These are phyloP conservation scores for Thalassia testudinum DNA, from an alignment of 116 monocot species.

Conservation along the genomic window DNA sequence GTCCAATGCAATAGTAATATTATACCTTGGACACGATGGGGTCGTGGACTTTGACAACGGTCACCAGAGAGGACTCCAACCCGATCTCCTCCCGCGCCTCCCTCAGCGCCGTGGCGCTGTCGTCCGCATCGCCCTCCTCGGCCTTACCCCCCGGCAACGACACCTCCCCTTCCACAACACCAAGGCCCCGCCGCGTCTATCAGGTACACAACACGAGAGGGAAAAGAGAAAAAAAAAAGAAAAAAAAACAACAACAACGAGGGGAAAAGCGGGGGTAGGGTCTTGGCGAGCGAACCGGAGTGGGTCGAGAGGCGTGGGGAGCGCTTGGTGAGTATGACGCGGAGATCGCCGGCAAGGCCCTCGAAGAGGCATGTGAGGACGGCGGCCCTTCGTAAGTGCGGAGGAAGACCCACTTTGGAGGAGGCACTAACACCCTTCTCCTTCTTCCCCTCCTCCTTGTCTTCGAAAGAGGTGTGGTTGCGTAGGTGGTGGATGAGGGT, in stretches of 20 bases:
- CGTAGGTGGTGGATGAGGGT: constrained; percentile 4
- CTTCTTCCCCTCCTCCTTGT: constrained; percentile 46
- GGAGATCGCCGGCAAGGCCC: constrained; percentile 37
- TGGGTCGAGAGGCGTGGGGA: constrained; percentile 79
- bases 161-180: constrained; percentile 59
- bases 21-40: constrained; percentile 85
- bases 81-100: constrained; percentile 96
- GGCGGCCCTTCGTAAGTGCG: constrained; percentile 23
- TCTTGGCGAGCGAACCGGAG: constrained; percentile 28
- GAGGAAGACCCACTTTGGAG: constrained; percentile 35
- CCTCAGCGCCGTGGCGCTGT: constrained; percentile 54
- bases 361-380: constrained; percentile 92
- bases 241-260: too few relatives aligned
- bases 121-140: constrained; percentile 73
- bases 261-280: background rate
- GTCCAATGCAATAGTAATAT: too few relatives aligned
- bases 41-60: constrained; percentile 47
- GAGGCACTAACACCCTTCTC: too few relatives aligned
- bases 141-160: constrained; percentile 88
- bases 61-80: constrained; percentile 63
- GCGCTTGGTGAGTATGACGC: constrained; percentile 94
- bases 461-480: constrained; percentile 3
- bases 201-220: background rate
- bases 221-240: constrained; percentile 2
- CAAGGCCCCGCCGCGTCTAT: background rate